phyloP scores from a whole-genome alignment of 2,329 filamentous ascomycete genomes.

The Chrysoporthe cubensis region DNA sequence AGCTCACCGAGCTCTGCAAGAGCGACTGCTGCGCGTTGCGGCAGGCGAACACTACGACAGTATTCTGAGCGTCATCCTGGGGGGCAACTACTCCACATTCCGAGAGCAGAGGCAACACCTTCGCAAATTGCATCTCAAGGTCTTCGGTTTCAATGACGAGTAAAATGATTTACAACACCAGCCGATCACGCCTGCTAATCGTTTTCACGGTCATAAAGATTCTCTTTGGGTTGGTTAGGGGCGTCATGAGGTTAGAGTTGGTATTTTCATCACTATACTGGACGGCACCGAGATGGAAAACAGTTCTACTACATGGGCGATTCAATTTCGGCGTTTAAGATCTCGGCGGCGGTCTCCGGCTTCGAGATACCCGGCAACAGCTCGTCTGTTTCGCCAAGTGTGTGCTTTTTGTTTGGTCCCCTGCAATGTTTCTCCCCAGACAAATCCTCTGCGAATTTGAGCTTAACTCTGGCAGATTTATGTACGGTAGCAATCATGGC shows the following conservation, averaged over 20 bases:
- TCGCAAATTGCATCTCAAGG: constrained; percentile 52
- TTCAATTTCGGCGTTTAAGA: constrained; percentile 23
- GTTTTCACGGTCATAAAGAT: not conserved
- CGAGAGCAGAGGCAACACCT: constrained; percentile 69
- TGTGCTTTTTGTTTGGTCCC: constrained; percentile 17
- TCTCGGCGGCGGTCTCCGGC: constrained; percentile 17
- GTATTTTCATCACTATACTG: not conserved
- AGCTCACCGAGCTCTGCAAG: constrained; percentile 61
- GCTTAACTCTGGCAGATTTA: constrained; percentile 30
- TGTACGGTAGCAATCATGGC: constrained; percentile 27
- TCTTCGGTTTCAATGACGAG: constrained; percentile 40
- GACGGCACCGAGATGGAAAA: constrained; percentile 6
- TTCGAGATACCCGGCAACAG: constrained; percentile 29
- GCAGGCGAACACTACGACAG: constrained; percentile 43
- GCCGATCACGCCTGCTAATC: not conserved
- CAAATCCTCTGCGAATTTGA: constrained; percentile 19
- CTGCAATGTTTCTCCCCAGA: constrained; percentile 14
- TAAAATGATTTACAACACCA: constrained; percentile 23
- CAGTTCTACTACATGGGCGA: constrained; percentile 4
- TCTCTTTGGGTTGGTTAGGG: not conserved
- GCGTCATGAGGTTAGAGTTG: constrained; percentile 3
- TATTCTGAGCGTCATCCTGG: constrained; percentile 73
- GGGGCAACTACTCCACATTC: constrained; percentile 80
- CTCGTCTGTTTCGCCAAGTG: constrained; percentile 16
- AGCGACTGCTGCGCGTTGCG: constrained; percentile 59